A percentile compares a stretch with the other conserved stretches of the same genome.
Evolutionary conservation across 257 asterid species (phyloP).

Genomic region (Solanum tarijense): DNA sequence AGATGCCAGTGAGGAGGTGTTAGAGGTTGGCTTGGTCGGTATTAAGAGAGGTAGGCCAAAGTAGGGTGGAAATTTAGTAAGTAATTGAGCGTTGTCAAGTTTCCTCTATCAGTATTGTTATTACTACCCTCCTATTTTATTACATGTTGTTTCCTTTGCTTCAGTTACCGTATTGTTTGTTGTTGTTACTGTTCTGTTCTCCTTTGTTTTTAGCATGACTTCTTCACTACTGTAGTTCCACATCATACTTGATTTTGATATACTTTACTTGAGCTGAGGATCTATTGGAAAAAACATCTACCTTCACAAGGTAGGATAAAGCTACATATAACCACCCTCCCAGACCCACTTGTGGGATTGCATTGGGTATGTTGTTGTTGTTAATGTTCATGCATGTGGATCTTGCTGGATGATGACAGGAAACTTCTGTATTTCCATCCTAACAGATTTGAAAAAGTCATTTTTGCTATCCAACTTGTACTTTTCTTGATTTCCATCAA

Average conservation of each 20-base stretch:
- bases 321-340: neutral
- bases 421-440: neutral
- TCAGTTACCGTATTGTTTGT: neutral
- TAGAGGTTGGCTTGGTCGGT: neutral
- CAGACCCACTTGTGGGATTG: neutral
- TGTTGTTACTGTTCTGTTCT: neutral
- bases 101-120: neutral
- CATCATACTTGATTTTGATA: neutral
- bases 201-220: neutral
- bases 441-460: neutral
- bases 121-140: neutral
- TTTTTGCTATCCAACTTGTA: neutral
- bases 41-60: neutral
- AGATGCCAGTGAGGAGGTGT: neutral
- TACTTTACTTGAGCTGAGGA: neutral
- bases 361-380: neutral
- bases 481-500: neutral
- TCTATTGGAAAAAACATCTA: neutral
- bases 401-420: neutral
- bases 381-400: neutral
- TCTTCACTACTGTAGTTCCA: neutral
- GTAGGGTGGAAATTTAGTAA: neutral
- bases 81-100: neutral
- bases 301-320: neutral
- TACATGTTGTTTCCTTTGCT: neutral